A percentile compares a stretch with the other conserved stretches of the same genome.
These are phyloP conservation scores for Penicillium maclennaniae DNA, from an alignment of 495 filamentous ascomycete genomes.

Conservation along the genomic window DNA sequence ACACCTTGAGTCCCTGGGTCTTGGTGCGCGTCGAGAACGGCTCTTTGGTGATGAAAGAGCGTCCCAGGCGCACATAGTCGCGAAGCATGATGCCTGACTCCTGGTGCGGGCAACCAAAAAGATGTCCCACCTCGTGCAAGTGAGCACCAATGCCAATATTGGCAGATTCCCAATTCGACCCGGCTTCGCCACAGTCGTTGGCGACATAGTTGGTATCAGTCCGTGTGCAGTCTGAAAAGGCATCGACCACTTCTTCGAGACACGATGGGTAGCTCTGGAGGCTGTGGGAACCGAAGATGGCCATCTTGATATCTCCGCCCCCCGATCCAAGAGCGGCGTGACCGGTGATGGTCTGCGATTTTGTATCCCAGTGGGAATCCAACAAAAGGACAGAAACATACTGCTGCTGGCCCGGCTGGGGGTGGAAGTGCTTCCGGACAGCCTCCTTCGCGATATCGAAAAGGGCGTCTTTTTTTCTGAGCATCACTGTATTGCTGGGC, in stretches of 20 bases:
- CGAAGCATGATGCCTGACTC: slow-evolving; percentile 84
- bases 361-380: slow-evolving; percentile 82
- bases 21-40: slow-evolving; percentile 81
- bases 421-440: slow-evolving; percentile 68
- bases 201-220: slow-evolving; percentile 78
- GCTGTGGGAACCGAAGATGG: slow-evolving; percentile 84
- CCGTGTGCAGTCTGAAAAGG: slow-evolving; percentile 82
- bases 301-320: slow-evolving; percentile 69
- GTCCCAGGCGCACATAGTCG: slow-evolving; percentile 78
- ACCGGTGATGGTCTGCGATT: slow-evolving; percentile 62
- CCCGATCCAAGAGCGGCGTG: slow-evolving; percentile 77
- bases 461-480: slow-evolving; percentile 63
- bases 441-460: slow-evolving; percentile 73
- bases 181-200: slow-evolving; percentile 79
- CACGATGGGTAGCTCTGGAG: slow-evolving; percentile 81
- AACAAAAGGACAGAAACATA: slow-evolving; percentile 82
- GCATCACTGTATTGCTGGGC: slow-evolving; percentile 77
- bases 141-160: slow-evolving; percentile 91
- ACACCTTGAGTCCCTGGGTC: slow-evolving; percentile 68
- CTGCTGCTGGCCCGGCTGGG: slow-evolving; percentile 68
- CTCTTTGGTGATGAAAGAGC: slow-evolving; percentile 75
- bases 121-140: slow-evolving; percentile 81
- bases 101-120: slow-evolving; percentile 84
- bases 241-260: slow-evolving; percentile 80
- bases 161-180: slow-evolving; percentile 87